These are phyloP conservation scores for Termitomyces heimii DNA, from an alignment of 768 basidiomycete genomes.

Conservation along the genomic window DNA sequence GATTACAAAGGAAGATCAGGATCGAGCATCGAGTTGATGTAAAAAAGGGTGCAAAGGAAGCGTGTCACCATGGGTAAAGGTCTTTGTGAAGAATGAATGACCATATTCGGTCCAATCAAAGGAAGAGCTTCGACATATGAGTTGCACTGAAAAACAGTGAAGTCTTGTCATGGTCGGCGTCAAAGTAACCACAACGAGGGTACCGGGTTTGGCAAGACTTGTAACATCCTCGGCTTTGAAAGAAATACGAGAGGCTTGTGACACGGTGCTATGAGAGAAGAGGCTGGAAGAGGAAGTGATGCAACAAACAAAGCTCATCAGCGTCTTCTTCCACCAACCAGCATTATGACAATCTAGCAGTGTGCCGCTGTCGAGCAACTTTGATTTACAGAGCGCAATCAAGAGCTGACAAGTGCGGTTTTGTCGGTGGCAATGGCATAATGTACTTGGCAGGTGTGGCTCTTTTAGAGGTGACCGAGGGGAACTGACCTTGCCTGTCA, in stretches of 20 bases:
- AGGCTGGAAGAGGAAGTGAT: not conserved
- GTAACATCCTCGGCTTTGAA: not conserved
- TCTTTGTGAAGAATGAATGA: not conserved
- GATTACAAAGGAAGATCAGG: not conserved
- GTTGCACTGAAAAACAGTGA: not conserved
- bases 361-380: not conserved
- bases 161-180: not conserved
- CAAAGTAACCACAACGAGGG: not conserved
- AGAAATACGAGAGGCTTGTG: too few species aligned
- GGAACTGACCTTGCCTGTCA: not conserved
- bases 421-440: not conserved
- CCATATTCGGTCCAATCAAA: not conserved
- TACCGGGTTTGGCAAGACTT: not conserved
- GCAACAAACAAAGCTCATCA: not conserved
- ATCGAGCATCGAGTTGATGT: not conserved
- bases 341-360: not conserved
- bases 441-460: not conserved
- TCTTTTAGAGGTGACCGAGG: not conserved
- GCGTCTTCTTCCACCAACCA: not conserved
- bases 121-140: not conserved
- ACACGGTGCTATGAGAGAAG: not conserved
- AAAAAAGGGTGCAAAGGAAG: not conserved
- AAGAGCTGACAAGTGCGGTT: too few species aligned
- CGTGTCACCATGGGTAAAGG: not conserved
- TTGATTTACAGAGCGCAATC: not conserved